Percentiles rank a stretch among this genome's conserved stretches.
These are phyloP conservation scores for Didymella exigua DNA, from an alignment of 2,329 filamentous ascomycete species.

Conservation along the genomic window DNA sequence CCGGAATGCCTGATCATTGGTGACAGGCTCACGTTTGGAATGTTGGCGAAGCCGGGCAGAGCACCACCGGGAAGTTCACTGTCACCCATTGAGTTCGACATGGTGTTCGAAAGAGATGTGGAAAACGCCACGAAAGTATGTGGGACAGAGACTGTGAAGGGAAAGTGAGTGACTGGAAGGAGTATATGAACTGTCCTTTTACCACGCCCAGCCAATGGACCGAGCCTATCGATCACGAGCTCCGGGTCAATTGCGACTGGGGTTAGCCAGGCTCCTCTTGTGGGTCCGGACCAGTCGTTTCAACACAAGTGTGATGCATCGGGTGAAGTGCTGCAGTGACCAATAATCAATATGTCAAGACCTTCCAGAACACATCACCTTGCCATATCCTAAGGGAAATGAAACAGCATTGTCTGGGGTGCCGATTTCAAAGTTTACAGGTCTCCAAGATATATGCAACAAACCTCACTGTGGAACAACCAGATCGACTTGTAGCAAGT, in stretches of 20 bases:
- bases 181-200: background rate
- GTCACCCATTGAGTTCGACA: background rate
- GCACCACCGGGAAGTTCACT: background rate
- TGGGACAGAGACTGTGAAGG: background rate
- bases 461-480: background rate
- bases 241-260: background rate
- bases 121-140: background rate
- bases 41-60: constrained; percentile 4
- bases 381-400: background rate
- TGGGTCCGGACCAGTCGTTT: background rate
- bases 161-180: background rate
- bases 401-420: background rate
- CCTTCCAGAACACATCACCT: background rate
- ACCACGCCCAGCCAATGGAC: background rate
- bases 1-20: constrained; percentile 12
- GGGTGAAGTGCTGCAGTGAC: background rate
- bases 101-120: background rate
- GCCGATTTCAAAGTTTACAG: background rate
- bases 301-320: background rate
- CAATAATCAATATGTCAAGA: background rate
- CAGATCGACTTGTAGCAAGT: background rate
- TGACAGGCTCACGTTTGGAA: constrained; percentile 7
- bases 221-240: background rate
- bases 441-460: background rate
- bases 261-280: background rate